Evolutionary conservation across 2,329 filamentous ascomycete species (phyloP).

Genomic region (Penicillium sp.): DNA sequence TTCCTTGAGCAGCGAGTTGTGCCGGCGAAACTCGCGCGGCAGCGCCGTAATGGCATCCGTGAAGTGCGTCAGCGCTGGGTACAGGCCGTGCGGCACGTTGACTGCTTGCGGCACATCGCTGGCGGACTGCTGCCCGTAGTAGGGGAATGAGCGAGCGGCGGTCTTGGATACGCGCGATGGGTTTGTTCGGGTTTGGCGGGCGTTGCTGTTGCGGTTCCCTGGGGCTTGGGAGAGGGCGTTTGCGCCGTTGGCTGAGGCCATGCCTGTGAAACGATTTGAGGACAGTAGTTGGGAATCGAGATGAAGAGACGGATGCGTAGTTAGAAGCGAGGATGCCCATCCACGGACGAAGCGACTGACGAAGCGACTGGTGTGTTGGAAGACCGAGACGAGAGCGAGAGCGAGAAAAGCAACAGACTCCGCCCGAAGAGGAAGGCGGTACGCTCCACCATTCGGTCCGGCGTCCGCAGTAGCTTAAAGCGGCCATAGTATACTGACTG

Average conservation of each 20-base stretch:
- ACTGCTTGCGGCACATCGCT: slow-evolving; percentile 24
- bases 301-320: too few species aligned
- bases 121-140: slow-evolving; percentile 27
- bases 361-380: not conserved
- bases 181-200: slow-evolving; percentile 47
- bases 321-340: too few species aligned
- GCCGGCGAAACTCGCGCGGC: slow-evolving; percentile 89
- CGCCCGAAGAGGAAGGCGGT: slow-evolving; percentile 7
- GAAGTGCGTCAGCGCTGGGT: slow-evolving; percentile 69
- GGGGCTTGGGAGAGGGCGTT: slow-evolving; percentile 27
- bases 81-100: slow-evolving; percentile 50
- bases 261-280: not conserved
- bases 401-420: not conserved
- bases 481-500: too few species aligned
- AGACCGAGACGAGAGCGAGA: not conserved
- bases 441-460: not conserved
- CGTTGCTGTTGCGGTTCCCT: slow-evolving; percentile 33
- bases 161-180: slow-evolving; percentile 47
- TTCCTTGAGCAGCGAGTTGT: slow-evolving; percentile 94
- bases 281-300: too few species aligned
- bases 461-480: too few species aligned
- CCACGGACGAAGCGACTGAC: too few species aligned
- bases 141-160: slow-evolving; percentile 37
- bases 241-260: slow-evolving; percentile 20
- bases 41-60: slow-evolving; percentile 88